phyloP scores from a whole-genome alignment of 208 protist genomes.

The Leishmania tropica region DNA sequence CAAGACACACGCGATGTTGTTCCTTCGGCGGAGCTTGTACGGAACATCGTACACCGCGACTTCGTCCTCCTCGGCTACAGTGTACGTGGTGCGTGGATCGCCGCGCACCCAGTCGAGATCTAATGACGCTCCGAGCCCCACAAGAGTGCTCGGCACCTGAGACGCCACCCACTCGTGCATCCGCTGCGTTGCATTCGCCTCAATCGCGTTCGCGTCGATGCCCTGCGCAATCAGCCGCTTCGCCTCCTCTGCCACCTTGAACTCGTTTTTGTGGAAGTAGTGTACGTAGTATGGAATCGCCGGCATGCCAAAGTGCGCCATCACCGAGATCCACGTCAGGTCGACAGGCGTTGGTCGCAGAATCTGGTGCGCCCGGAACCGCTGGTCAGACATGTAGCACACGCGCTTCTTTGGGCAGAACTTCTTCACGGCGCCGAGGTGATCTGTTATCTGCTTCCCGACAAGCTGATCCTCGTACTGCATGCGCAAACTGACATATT shows the following conservation, averaged over 20 bases:
- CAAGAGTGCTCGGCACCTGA: not conserved
- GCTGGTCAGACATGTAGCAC: not conserved
- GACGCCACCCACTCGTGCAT: not conserved
- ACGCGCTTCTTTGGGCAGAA: not conserved
- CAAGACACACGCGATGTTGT: not conserved
- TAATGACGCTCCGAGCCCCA: not conserved
- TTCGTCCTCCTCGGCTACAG: not conserved
- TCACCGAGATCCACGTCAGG: not conserved
- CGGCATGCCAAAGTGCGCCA: not conserved
- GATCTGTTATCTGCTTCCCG: not conserved
- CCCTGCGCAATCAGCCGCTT: not conserved
- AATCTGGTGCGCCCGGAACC: not conserved
- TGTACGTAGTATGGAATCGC: slow-evolving; percentile 2
- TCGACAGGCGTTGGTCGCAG: not conserved
- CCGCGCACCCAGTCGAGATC: not conserved
- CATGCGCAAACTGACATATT: not conserved
- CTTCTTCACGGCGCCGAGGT: not conserved
- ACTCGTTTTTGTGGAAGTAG: slow-evolving; percentile 3
- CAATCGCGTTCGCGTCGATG: not conserved
- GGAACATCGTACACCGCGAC: slow-evolving; percentile 3
- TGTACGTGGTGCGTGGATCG: not conserved
- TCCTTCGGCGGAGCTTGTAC: not conserved
- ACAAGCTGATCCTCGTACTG: not conserved
- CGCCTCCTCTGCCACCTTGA: not conserved
- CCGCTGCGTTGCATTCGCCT: not conserved